Percentiles rank a stretch among this genome's conserved stretches.
phyloP scores from a whole-genome alignment of 2,329 filamentous ascomycete genomes.

The Sarocladium brachiariae region DNA sequence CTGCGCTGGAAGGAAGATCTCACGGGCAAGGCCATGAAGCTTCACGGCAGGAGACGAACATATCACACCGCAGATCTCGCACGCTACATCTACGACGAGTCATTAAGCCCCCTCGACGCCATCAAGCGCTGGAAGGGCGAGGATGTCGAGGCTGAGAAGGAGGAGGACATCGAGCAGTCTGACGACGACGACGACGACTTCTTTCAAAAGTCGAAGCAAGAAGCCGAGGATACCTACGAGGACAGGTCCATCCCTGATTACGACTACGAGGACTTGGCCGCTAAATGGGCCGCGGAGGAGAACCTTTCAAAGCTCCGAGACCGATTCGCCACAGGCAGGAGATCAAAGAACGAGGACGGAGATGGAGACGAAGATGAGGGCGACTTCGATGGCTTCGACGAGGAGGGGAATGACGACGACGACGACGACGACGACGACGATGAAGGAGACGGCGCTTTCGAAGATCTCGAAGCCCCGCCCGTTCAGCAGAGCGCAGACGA shows the following conservation, averaged over 20 bases:
- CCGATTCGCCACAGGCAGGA: conserved; percentile 70
- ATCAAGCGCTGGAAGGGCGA: conserved; percentile 75
- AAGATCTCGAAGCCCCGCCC: conserved; percentile 53
- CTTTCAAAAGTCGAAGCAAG: conserved; percentile 56
- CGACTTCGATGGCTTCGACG: conserved; percentile 42
- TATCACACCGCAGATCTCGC: conserved; percentile 80
- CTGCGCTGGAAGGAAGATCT: conserved; percentile 87
- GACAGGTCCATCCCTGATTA: conserved; percentile 73
- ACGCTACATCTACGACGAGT: conserved; percentile 80
- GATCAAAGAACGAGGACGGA: conserved; percentile 33
- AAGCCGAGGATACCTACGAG: conserved; percentile 67
- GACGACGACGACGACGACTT: conserved; percentile 58
- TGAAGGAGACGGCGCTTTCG: conserved; percentile 48
- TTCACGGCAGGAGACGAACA: conserved; percentile 63
- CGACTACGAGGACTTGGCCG: conserved; percentile 72
- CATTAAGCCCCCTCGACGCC: conserved; percentile 67
- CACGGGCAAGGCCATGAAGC: conserved; percentile 61
- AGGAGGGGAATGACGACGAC: conserved; percentile 47
- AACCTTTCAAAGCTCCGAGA: conserved; percentile 67
- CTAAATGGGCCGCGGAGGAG: conserved; percentile 77
- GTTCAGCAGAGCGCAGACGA: conserved; percentile 38
- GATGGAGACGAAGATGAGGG: conserved; percentile 27
- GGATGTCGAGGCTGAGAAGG: conserved; percentile 45
- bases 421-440: conserved; percentile 51
- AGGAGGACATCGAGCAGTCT: conserved; percentile 52